Base-by-base conservation (phyloP, 495 filamentous ascomycete species). In the Penicillium odoratum region DNA sequence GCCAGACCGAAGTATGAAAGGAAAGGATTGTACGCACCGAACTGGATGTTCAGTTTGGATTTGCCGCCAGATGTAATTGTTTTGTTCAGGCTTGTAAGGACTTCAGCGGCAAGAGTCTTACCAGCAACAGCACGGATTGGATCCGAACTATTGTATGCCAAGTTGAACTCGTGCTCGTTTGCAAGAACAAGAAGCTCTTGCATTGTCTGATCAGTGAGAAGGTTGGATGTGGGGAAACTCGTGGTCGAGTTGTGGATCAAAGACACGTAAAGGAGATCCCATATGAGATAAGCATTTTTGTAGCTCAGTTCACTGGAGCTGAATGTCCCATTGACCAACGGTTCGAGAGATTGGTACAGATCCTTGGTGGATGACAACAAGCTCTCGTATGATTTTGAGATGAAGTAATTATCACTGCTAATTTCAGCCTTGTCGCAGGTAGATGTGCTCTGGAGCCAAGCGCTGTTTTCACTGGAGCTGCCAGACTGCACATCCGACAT, bases 221-320 rank as follows among this genome's bases (percentile, higher is more conserved):
- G 38, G 36, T 25, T 48, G 51, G 61, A 59, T 45, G 48, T 36
- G 29, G 50, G 59, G 48, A 61, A 47, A 8, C 21, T 58, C 13
- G 21, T 9, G 21, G 60, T 51, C 2, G 38, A 46, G 51, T 81
- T 81, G 64, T 81, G 75, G 56, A 81, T 79, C 3, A 50, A 36
- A 16, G 72, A 77, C 33, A 78, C 76, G 57, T 77, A 70, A 40
- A 81, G 57, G 33, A 75, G 60, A 60, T 81, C 78, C 64, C 70
- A 81, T 52, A 81, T 85, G 50, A 74, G 69, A 68, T 88, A 91
- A 33, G 83, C 87, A 69, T 89, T 88, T 67, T 85, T 83, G 74
- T 78, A 89, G 61, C 42, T 87, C 33, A 81, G 71, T 48, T 81
- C 59, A 36, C 55, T 71, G 18, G 68, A 57, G 33, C 59, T 67